Evolutionary conservation across 768 basidiomycete genomes (phyloP), one percentile per base, ranked within the genome.

Genomic region (Psilocybe azurescens): DNA sequence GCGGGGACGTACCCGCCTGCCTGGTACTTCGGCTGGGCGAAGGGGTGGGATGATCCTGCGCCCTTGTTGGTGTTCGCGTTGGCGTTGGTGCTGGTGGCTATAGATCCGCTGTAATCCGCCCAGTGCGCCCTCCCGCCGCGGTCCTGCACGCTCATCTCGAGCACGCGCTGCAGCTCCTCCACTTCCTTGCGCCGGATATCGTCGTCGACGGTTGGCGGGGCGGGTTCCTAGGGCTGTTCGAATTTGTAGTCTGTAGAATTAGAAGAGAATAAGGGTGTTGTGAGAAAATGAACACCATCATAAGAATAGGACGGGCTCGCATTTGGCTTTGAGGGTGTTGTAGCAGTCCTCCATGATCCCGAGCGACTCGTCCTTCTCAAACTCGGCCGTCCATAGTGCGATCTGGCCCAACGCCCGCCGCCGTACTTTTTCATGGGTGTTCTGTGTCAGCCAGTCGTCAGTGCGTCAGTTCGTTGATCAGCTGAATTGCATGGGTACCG

Each of bases 291-390:
- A 5, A 6, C 62, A 28, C 29, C 13, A 28, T 29, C 3, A 56
- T 16, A 16, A 47, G 30, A 30, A 14, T 10, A 38, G 44, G 49
- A 24, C 32, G n/a, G n/a, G 32, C 69, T 36, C 28, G 95, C 97
- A 90, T 79, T 95, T 97, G 3, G 86, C 80, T 75, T 91, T 90
- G 46, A 99, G 78, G 59, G 76, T 82, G 65, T 91, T 89, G 69
- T 93, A 95, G 56, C 93, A 90, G 64, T 97, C 94, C 67, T 90
- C 89, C 91, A 99, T 96, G 33, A 99, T 79, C 10, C 94, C 93
- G 3, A 98, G 82, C 11, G 89, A 84, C 9, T 88, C 75, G 68
- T 97, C 90, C 10, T 83, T 83, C 73, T 90, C 89, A 70, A 95
- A 98, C 51, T 95, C 92, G 56, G 81, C 83, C 1, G 91, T 86